Conservation (phyloP, 768 basidiomycete genomes). For the Boletus pseudopeckii region DNA sequence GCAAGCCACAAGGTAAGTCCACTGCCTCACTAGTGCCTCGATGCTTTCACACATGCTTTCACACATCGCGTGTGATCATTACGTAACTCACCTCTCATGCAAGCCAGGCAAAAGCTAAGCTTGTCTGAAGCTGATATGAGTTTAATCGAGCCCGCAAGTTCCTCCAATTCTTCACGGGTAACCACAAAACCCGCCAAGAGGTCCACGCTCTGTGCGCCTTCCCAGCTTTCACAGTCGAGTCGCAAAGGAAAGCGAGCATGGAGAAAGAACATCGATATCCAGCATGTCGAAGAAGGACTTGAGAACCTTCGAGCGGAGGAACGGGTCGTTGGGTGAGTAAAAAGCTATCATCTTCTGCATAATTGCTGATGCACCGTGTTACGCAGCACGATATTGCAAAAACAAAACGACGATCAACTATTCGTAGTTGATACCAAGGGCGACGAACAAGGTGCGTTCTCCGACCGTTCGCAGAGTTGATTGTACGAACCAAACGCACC, state of each 20-base stretch:
- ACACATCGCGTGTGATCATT: not conserved
- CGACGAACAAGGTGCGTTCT: slow-evolving; percentile 58
- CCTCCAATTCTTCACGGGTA: slow-evolving; percentile 1
- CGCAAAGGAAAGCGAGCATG: slow-evolving; percentile 91
- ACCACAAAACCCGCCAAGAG: slow-evolving; percentile 9
- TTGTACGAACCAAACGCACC: too few relatives aligned
- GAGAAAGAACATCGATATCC: slow-evolving; percentile 90
- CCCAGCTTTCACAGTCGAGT: slow-evolving; percentile 54
- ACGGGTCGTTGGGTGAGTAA: slow-evolving; percentile 66
- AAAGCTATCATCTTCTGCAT: not conserved
- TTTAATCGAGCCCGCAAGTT: not conserved
- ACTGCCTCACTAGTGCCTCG: too few relatives aligned
- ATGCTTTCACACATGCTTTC: too few relatives aligned
- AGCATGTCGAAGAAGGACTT: slow-evolving; percentile 70
- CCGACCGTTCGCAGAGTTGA: not conserved
- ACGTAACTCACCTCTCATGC: not conserved
- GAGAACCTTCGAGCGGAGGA: slow-evolving; percentile 82
- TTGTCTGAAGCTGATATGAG: slow-evolving; percentile 6
- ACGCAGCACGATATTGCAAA: slow-evolving; percentile 57
- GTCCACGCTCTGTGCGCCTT: slow-evolving; percentile 25
- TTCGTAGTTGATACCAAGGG: slow-evolving; percentile 81
- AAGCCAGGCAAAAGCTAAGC: not conserved
- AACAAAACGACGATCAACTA: slow-evolving; percentile 67
- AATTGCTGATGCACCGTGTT: not conserved
- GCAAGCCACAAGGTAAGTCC: too few relatives aligned